phyloP scores from a whole-genome alignment of 1,284 basidiomycete genomes.

The Ustilago shanxiensis region DNA sequence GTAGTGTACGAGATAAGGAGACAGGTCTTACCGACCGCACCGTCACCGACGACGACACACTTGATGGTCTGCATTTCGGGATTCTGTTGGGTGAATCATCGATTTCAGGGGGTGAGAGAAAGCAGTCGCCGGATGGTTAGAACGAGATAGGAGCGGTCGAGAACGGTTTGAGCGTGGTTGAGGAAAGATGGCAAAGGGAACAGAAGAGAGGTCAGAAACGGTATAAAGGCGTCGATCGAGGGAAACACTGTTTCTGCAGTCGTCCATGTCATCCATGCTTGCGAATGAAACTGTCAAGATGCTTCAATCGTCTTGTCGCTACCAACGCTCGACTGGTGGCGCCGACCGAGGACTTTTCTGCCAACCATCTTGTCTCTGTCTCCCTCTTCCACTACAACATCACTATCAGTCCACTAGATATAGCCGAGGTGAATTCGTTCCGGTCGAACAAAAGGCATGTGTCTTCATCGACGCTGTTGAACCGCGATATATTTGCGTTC shows the following conservation, averaged over 20 bases:
- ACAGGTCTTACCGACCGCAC: conserved; percentile 99
- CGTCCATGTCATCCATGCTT: background rate
- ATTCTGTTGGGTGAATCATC: conserved; percentile 1
- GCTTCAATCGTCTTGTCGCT: background rate
- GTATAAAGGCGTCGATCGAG: background rate
- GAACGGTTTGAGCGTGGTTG: background rate
- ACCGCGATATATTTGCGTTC: background rate
- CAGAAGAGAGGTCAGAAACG: too few species aligned
- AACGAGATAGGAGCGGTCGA: background rate
- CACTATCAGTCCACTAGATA: too few species aligned
- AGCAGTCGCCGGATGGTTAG: background rate
- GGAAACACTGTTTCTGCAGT: background rate
- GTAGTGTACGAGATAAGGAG: conserved; percentile 99
- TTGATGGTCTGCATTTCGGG: conserved; percentile 70
- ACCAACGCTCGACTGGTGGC: background rate
- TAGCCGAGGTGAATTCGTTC: too few species aligned
- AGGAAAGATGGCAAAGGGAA: background rate
- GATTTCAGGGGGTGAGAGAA: background rate
- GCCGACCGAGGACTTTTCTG: background rate
- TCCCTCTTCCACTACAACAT: too few species aligned
- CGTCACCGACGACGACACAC: conserved; percentile 99
- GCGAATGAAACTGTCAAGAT: background rate
- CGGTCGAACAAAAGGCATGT: too few species aligned
- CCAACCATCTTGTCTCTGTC: too few species aligned
- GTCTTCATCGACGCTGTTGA: background rate